Evolutionary conservation across 2,329 filamentous ascomycete species (phyloP).

Genomic region (Colletotrichum viniferum): DNA sequence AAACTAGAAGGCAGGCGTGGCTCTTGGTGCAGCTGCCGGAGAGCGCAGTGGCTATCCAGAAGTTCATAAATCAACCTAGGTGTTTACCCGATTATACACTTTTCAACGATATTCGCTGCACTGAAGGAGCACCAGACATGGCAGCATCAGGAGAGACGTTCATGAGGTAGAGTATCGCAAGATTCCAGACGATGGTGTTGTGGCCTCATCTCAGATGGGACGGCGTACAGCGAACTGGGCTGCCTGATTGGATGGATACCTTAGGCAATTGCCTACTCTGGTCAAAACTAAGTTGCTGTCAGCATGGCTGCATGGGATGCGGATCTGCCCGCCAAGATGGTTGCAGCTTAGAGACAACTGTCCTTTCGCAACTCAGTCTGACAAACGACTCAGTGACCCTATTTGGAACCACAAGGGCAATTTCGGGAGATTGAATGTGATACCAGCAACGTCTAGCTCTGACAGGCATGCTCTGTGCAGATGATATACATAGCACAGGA

Average conservation of each 20-base stretch:
- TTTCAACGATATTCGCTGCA: background rate
- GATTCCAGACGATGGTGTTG: background rate
- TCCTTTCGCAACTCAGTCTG: background rate
- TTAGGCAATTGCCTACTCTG: background rate
- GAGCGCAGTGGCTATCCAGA: background rate
- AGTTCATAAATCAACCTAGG: background rate
- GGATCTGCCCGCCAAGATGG: background rate
- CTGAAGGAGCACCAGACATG: background rate
- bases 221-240: no score
- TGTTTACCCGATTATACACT: background rate
- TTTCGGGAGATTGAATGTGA: background rate
- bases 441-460: background rate
- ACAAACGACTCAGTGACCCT: background rate
- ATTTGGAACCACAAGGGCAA: background rate
- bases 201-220: background rate
- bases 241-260: background rate
- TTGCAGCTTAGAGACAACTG: background rate
- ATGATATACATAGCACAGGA: constrained; percentile 1
- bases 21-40: background rate
- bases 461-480: background rate
- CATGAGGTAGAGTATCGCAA: background rate
- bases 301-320: background rate
- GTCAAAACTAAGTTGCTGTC: background rate
- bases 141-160: background rate
- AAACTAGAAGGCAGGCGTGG: background rate